A percentile compares a stretch with the other conserved stretches of the same genome.
phyloP scores from a whole-genome alignment of 148 eudicot species.

The Cornus kousa region DNA sequence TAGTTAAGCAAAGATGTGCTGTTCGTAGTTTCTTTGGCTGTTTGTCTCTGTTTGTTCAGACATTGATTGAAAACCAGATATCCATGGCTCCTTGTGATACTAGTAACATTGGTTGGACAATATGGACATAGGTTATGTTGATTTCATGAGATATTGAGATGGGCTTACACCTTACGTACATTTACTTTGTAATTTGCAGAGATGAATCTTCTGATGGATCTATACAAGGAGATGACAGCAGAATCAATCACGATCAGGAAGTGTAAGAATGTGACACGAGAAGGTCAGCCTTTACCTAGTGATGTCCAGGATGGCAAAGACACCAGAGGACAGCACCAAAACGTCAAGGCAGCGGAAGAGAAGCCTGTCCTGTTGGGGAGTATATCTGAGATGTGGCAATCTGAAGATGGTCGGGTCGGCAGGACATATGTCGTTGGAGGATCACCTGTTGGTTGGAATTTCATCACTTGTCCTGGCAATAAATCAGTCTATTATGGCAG shows the following conservation, averaged over 20 bases:
- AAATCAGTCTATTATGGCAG: slow-evolving; percentile 73
- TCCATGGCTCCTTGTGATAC: too few species aligned
- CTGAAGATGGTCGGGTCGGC: slow-evolving; percentile 26
- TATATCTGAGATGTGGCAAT: slow-evolving; percentile 24
- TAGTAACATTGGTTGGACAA: too few species aligned
- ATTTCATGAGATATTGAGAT: neutral
- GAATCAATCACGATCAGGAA: slow-evolving; percentile 30
- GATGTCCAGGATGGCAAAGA: slow-evolving; percentile 15
- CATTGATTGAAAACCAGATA: too few species aligned
- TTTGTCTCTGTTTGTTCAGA: too few species aligned
- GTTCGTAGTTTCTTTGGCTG: neutral
- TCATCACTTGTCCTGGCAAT: slow-evolving; percentile 54
- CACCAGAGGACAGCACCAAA: slow-evolving; percentile 12
- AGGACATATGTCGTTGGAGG: slow-evolving; percentile 85
- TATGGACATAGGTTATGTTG: too few species aligned
- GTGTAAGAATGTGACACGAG: slow-evolving; percentile 25
- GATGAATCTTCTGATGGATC: slow-evolving; percentile 49
- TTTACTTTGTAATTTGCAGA: slow-evolving; percentile 36
- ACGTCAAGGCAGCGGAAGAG: slow-evolving; percentile 25
- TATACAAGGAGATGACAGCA: slow-evolving; percentile 47
- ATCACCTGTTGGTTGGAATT: slow-evolving; percentile 96
- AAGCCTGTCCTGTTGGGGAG: slow-evolving; percentile 26
- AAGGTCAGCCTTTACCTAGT: slow-evolving; percentile 9
- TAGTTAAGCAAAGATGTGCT: neutral
- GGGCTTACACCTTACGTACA: slow-evolving; percentile 6